Conservation (phyloP, 2,329 filamentous ascomycete species). For the Furcasterigmium sp. region DNA sequence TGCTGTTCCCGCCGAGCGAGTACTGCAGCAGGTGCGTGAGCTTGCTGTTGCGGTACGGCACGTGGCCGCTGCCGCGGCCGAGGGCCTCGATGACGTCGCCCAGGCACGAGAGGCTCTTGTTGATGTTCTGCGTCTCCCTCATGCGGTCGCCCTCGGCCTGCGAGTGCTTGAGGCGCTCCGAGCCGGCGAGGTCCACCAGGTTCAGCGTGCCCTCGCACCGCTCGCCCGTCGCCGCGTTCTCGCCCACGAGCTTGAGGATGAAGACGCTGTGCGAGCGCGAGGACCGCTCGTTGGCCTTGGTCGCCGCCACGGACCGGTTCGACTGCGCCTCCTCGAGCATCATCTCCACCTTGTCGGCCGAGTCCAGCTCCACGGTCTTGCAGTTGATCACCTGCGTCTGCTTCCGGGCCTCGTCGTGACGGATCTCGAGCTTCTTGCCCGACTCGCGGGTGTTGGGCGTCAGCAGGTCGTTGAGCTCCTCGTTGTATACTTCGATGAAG, state of each 20-base stretch:
- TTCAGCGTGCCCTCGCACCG: slow-evolving; percentile 91
- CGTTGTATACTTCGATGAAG: slow-evolving; percentile 98
- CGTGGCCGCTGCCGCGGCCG: slow-evolving; percentile 76
- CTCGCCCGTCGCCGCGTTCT: slow-evolving; percentile 72
- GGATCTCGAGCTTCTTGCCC: slow-evolving; percentile 77
- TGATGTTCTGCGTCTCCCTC: slow-evolving; percentile 96
- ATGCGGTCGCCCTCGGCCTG: slow-evolving; percentile 81
- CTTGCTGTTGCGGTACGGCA: slow-evolving; percentile 96
- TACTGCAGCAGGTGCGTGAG: slow-evolving; percentile 94
- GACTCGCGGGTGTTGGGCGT: slow-evolving; percentile 52
- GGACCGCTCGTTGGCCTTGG: slow-evolving; percentile 94
- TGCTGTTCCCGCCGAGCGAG: slow-evolving; percentile 88
- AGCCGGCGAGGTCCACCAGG: slow-evolving; percentile 90
- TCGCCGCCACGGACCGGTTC: slow-evolving; percentile 89
- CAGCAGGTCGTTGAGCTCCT: slow-evolving; percentile 88
- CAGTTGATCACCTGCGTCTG: slow-evolving; percentile 80
- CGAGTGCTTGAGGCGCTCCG: slow-evolving; percentile 83
- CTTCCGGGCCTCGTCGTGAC: slow-evolving; percentile 76
- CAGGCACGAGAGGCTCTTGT: slow-evolving; percentile 85
- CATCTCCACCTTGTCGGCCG: slow-evolving; percentile 70
- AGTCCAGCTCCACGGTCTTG: slow-evolving; percentile 71
- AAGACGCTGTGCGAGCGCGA: slow-evolving; percentile 96
- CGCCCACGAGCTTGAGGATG: slow-evolving; percentile 72
- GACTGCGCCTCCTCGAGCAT: slow-evolving; percentile 76
- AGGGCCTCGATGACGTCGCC: slow-evolving; percentile 93